These are phyloP conservation scores for Curvularia spicifera DNA, from an alignment of 2,329 filamentous ascomycete genomes.

Conservation along the genomic window DNA sequence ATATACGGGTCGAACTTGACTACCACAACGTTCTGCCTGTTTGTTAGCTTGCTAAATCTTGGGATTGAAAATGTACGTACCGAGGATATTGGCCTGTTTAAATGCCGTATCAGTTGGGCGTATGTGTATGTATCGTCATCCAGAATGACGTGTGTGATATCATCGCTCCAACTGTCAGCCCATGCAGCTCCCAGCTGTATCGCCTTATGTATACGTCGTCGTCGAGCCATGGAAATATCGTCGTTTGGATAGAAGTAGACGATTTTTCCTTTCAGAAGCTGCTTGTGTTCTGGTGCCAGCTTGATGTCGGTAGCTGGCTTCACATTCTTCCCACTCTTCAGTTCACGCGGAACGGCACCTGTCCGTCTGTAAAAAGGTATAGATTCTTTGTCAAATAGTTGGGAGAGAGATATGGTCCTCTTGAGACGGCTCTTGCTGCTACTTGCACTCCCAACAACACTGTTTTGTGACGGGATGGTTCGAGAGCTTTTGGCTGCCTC, in stretches of 20 bases:
- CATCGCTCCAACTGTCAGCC: constrained; percentile 61
- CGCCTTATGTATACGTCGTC: constrained; percentile 75
- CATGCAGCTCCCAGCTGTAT: constrained; percentile 70
- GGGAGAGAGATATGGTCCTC: constrained; percentile 32
- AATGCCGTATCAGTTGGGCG: constrained; percentile 64
- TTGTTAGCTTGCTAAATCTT: background rate
- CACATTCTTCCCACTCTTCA: constrained; percentile 38
- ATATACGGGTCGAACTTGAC: constrained; percentile 54
- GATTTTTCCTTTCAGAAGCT: constrained; percentile 43
- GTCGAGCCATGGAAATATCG: constrained; percentile 70
- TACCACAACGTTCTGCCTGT: constrained; percentile 56
- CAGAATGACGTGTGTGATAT: constrained; percentile 79
- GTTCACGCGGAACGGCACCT: constrained; percentile 40
- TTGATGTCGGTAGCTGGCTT: constrained; percentile 41
- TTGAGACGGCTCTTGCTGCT: constrained; percentile 23
- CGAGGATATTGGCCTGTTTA: constrained; percentile 51
- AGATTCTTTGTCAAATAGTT: constrained; percentile 20
- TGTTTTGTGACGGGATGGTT: constrained; percentile 13
- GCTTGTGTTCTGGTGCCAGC: constrained; percentile 40
- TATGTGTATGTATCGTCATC: constrained; percentile 70
- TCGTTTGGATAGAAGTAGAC: constrained; percentile 79
- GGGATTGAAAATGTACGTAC: background rate
- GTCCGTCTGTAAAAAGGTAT: constrained; percentile 37
- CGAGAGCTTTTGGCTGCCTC: constrained; percentile 25
- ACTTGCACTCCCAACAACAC: constrained; percentile 2